phyloP scores from a whole-genome alignment of 1,139 yeast genomes.

The Pichia norvegensis region DNA sequence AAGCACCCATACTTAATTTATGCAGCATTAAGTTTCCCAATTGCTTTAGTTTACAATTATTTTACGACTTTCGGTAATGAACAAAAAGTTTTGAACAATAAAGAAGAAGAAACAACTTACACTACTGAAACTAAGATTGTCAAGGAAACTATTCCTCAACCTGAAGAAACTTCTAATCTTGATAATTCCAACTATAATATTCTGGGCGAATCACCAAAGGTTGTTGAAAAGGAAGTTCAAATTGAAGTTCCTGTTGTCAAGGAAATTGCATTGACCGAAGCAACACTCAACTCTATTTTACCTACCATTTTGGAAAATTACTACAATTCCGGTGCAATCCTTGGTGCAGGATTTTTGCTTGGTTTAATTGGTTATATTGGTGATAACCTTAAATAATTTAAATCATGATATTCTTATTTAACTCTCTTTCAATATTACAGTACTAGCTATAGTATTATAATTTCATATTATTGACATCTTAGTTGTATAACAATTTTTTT shows the following conservation, averaged over 20 bases:
- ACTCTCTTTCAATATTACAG: not conserved
- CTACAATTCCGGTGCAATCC: conserved; percentile 33
- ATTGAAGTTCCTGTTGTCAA: conserved; percentile 33
- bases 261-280: conserved; percentile 18
- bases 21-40: conserved; percentile 45
- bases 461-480: not conserved
- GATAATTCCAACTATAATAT: conserved; percentile 47
- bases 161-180: conserved; percentile 34
- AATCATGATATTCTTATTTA: too few relatives aligned
- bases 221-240: conserved; percentile 22
- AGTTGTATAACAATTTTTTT: not conserved
- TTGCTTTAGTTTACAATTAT: conserved; percentile 29
- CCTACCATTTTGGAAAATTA: conserved; percentile 30
- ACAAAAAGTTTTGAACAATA: conserved; percentile 18
- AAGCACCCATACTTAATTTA: conserved; percentile 52
- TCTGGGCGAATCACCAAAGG: conserved; percentile 28
- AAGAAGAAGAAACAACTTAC: conserved; percentile 14
- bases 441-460: too few relatives aligned
- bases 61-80: conserved; percentile 22
- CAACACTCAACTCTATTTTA: conserved; percentile 30
- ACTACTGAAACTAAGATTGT: conserved; percentile 20
- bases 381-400: conserved; percentile 28
- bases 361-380: conserved; percentile 45
- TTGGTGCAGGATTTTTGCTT: conserved; percentile 37
- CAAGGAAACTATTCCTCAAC: conserved; percentile 15